phyloP scores from a whole-genome alignment of 2,329 filamentous ascomycete genomes.

The Epichloe sylvatica region DNA sequence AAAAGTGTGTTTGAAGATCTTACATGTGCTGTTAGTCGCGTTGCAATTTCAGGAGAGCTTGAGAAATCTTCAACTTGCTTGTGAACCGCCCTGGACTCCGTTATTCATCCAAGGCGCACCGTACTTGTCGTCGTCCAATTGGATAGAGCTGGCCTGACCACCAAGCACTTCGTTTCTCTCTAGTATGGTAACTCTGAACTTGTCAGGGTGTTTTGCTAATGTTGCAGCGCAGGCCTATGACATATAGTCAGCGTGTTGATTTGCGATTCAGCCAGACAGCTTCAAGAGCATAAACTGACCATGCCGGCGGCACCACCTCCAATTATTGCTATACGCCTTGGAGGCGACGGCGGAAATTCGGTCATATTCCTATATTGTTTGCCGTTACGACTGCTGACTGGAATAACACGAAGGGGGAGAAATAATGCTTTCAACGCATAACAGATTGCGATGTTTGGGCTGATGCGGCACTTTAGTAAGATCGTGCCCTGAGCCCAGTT shows the following conservation, averaged over 20 bases:
- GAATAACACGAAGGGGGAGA: background rate
- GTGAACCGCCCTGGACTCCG: slow-evolving; percentile 46
- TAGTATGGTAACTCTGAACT: slow-evolving; percentile 51
- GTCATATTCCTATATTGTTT: background rate
- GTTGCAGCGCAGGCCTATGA: slow-evolving; percentile 49
- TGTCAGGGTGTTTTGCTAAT: slow-evolving; percentile 49
- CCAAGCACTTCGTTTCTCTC: slow-evolving; percentile 45
- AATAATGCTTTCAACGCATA: background rate
- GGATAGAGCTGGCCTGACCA: slow-evolving; percentile 47
- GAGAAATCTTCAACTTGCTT: slow-evolving; percentile 10
- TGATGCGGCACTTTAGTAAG: background rate
- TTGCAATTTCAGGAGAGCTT: background rate
- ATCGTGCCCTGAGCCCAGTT: background rate
- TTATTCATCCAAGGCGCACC: slow-evolving; percentile 49
- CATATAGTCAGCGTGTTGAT: background rate
- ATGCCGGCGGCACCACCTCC: slow-evolving; percentile 51
- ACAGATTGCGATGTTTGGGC: background rate
- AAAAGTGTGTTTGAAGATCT: slow-evolving; percentile 56
- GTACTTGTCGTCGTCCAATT: slow-evolving; percentile 40
- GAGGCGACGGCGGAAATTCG: slow-evolving; percentile 2
- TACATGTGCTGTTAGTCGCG: slow-evolving; percentile 5
- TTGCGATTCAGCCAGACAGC: background rate
- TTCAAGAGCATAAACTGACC: slow-evolving; percentile 20
- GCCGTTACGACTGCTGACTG: background rate
- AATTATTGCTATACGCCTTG: slow-evolving; percentile 42